Percentiles rank a stretch among this genome's conserved stretches.
Evolutionary conservation across 371 early-diverging fungal species (phyloP).

Genomic region (Coemansia sp.): DNA sequence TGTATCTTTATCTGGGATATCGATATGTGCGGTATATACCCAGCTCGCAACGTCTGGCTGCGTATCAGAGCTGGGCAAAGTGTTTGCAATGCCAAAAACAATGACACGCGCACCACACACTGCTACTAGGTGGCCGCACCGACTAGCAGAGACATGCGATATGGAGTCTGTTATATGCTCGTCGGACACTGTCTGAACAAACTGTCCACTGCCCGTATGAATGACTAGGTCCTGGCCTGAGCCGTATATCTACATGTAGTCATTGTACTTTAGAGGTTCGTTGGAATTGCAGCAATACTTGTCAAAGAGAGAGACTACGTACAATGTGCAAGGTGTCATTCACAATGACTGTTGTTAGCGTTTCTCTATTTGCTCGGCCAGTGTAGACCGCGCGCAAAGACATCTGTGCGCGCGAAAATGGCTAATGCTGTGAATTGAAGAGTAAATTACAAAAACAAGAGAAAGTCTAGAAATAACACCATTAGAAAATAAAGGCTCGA

Average conservation of each 20-base stretch:
- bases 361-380: slow-evolving; percentile 42
- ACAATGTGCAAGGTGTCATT: slow-evolving; percentile 32
- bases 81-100: slow-evolving; percentile 11
- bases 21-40: slow-evolving; percentile 12
- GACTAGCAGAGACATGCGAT: slow-evolving; percentile 9
- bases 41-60: not conserved
- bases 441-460: not conserved
- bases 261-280: not conserved
- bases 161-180: slow-evolving; percentile 9
- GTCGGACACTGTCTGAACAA: slow-evolving; percentile 35
- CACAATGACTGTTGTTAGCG: slow-evolving; percentile 8
- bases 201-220: slow-evolving; percentile 12
- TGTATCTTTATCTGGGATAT: not conserved
- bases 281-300: not conserved
- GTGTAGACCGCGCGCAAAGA: slow-evolving; percentile 37
- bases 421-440: not conserved
- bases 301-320: slow-evolving; percentile 5
- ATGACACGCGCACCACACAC: slow-evolving; percentile 12
- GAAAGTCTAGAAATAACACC: not conserved
- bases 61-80: not conserved
- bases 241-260: slow-evolving; percentile 31
- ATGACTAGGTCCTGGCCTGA: slow-evolving; percentile 40
- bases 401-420: slow-evolving; percentile 20
- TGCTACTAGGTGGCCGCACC: slow-evolving; percentile 19
- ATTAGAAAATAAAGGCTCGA: not conserved